Percentiles rank a stretch among this genome's conserved stretches.
These are phyloP conservation scores for Prunus padus DNA, from an alignment of 306 rosid genomes.

Conservation along the genomic window DNA sequence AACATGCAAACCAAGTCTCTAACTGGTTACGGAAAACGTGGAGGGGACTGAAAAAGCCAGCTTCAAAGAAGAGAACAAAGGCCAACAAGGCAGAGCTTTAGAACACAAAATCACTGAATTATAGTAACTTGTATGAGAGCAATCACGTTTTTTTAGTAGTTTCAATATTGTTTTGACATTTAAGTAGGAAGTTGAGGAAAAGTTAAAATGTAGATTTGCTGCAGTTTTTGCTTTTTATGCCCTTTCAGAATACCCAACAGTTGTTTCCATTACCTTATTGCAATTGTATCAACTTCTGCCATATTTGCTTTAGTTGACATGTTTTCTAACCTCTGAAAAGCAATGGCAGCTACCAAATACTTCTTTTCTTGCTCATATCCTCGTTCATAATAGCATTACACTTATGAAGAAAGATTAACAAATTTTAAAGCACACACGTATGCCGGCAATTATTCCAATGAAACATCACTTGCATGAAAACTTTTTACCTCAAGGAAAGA, in stretches of 20 bases:
- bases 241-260: not conserved
- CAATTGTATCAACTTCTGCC: not conserved
- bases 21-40: constrained; percentile 56
- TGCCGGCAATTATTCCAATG: not conserved
- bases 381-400: no score
- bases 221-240: not conserved
- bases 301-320: not conserved
- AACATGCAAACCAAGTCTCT: constrained; percentile 63
- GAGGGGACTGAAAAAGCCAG: constrained; percentile 47
- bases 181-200: constrained; percentile 14
- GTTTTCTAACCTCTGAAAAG: no score
- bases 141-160: constrained; percentile 13
- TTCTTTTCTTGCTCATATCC: no score
- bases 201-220: not conserved
- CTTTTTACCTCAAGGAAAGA: not conserved
- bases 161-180: constrained; percentile 17
- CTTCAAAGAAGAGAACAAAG: constrained; percentile 50
- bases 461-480: not conserved
- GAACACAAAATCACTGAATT: constrained; percentile 12
- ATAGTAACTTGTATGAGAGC: constrained; percentile 17
- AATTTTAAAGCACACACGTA: no score
- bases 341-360: no score
- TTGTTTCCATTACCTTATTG: not conserved
- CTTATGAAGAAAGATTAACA: not conserved
- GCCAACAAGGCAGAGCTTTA: constrained; percentile 69